Evolutionary conservation across 805 yeast genomes (phyloP).

Genomic region (Lachancea meyersii): DNA sequence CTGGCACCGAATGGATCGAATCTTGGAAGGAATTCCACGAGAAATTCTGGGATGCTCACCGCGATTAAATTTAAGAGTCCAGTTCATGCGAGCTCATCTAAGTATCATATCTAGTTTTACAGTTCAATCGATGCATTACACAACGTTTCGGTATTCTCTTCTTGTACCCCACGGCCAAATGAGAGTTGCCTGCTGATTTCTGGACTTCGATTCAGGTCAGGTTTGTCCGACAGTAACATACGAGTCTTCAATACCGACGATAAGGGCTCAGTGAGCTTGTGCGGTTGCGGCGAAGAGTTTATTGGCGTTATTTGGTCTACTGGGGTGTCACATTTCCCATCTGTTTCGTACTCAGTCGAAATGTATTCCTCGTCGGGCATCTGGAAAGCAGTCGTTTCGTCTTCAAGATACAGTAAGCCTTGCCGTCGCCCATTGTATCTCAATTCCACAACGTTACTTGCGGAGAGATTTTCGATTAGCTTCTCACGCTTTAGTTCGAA

Average conservation of each 20-base stretch:
- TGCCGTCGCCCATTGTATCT: conserved; percentile 10
- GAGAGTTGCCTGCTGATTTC: conserved; percentile 5
- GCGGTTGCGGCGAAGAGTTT: not conserved
- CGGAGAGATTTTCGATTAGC: conserved; percentile 16
- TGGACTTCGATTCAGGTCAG: conserved; percentile 3
- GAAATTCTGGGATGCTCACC: conserved; percentile 56
- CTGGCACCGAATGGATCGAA: conserved; percentile 84
- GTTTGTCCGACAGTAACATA: not conserved
- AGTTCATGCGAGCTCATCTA: not conserved
- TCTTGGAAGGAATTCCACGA: conserved; percentile 75
- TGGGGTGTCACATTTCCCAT: not conserved
- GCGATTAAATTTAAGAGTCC: conserved; percentile 16
- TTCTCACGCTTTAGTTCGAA: conserved; percentile 18
- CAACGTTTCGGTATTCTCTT: not conserved
- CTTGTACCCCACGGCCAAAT: not conserved
- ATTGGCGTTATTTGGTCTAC: not conserved
- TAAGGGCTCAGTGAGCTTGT: not conserved
- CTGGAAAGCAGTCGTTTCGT: conserved; percentile 11
- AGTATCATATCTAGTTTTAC: conserved; percentile 1
- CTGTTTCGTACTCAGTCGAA: conserved; percentile 7
- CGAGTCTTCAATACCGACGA: not conserved
- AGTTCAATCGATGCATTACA: conserved; percentile 3
- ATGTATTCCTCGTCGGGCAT: conserved; percentile 13
- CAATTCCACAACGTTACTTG: conserved; percentile 19
- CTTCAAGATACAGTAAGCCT: conserved; percentile 26